These are phyloP conservation scores for Asterophora parasitica DNA, from an alignment of 768 basidiomycete genomes.

Conservation along the genomic window DNA sequence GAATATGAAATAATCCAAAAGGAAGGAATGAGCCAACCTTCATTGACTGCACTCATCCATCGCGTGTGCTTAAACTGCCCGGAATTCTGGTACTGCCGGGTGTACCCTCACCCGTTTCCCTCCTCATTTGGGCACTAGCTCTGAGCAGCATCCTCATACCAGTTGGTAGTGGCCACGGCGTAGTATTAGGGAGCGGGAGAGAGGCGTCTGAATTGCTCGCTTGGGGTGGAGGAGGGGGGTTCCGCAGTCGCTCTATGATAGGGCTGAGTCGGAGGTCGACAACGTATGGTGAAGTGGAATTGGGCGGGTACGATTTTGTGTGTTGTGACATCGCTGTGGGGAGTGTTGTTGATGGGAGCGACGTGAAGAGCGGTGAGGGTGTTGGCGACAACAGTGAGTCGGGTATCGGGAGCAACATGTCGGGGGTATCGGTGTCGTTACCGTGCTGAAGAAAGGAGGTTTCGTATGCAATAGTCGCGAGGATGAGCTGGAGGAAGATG, in stretches of 20 bases:
- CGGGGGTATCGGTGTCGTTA: slow-evolving; percentile 33
- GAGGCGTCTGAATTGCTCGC: slow-evolving; percentile 25
- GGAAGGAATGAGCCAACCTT: neutral
- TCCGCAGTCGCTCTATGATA: slow-evolving; percentile 52
- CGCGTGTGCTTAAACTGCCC: slow-evolving; percentile 32
- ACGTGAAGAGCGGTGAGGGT: slow-evolving; percentile 20
- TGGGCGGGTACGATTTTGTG: slow-evolving; percentile 21
- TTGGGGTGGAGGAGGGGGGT: slow-evolving; percentile 40
- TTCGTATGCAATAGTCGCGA: slow-evolving; percentile 68
- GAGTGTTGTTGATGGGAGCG: slow-evolving; percentile 19
- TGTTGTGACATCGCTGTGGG: slow-evolving; percentile 18
- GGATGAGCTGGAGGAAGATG: slow-evolving; percentile 58
- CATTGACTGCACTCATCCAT: slow-evolving; percentile 8
- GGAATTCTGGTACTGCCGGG: slow-evolving; percentile 26
- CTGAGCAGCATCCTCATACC: slow-evolving; percentile 49
- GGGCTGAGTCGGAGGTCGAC: slow-evolving; percentile 57
- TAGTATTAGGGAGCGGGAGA: slow-evolving; percentile 60
- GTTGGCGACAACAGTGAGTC: slow-evolving; percentile 22
- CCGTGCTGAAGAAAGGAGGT: slow-evolving; percentile 37
- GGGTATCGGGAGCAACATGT: slow-evolving; percentile 30
- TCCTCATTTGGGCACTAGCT: slow-evolving; percentile 39
- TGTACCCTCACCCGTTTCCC: slow-evolving; percentile 22
- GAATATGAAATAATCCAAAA: neutral
- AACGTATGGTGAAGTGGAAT: slow-evolving; percentile 39
- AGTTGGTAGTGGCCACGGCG: slow-evolving; percentile 46